These are phyloP conservation scores for Meyerozyma guilliermondii DNA, from an alignment of 1,139 yeast genomes.

Conservation along the genomic window DNA sequence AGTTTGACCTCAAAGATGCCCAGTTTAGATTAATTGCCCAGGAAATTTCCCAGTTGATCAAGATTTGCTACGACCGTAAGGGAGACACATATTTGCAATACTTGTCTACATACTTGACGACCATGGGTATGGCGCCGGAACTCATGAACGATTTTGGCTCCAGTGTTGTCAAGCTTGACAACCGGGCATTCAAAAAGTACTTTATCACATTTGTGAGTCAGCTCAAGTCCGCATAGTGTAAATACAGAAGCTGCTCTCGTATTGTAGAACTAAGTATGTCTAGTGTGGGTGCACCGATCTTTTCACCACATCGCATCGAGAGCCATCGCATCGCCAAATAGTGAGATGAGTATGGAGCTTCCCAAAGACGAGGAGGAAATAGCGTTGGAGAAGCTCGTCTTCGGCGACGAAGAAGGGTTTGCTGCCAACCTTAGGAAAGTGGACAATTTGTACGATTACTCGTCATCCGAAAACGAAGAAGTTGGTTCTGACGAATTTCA, in stretches of 20 bases:
- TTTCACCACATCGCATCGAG: not conserved
- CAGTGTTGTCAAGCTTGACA: slow-evolving; percentile 48
- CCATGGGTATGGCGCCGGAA: slow-evolving; percentile 56
- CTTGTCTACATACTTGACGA: slow-evolving; percentile 51
- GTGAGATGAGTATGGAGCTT: not conserved
- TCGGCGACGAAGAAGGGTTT: slow-evolving; percentile 84
- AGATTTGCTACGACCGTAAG: slow-evolving; percentile 46
- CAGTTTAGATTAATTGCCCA: slow-evolving; percentile 69
- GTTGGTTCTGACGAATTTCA: slow-evolving; percentile 20
- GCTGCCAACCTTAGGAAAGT: slow-evolving; percentile 57
- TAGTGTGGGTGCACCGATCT: not conserved
- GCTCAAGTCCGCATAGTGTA: slow-evolving; percentile 18
- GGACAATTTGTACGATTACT: slow-evolving; percentile 50
- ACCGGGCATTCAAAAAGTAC: slow-evolving; percentile 60
- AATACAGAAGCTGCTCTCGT: slow-evolving; percentile 1
- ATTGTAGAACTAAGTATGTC: too few relatives aligned
- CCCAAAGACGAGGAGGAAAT: slow-evolving; percentile 83
- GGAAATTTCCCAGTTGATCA: slow-evolving; percentile 70
- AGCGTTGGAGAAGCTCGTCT: slow-evolving; percentile 74
- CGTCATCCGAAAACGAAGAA: slow-evolving; percentile 39
- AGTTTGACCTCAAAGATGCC: slow-evolving; percentile 70
- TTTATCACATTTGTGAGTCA: slow-evolving; percentile 53
- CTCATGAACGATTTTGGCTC: slow-evolving; percentile 54
- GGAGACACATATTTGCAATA: slow-evolving; percentile 42
- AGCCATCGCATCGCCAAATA: not conserved